These are phyloP conservation scores for Maudiozyma pseudohumilis DNA, from an alignment of 805 yeast genomes.

Conservation along the genomic window DNA sequence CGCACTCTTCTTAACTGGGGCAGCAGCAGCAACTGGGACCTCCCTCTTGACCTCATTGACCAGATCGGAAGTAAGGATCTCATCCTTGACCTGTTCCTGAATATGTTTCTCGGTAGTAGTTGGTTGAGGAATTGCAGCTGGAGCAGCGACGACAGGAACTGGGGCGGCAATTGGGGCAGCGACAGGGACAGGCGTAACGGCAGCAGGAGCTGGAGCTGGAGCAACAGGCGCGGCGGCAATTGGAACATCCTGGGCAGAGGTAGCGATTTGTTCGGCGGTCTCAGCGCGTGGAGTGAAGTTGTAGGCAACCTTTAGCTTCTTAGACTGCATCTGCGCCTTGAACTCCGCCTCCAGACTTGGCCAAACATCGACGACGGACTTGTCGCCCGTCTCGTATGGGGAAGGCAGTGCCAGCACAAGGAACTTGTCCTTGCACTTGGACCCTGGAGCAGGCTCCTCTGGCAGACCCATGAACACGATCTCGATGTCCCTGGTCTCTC, in stretches of 20 bases:
- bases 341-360: constrained; percentile 50
- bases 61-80: too few species aligned
- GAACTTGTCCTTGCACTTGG: constrained; percentile 84
- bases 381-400: constrained; percentile 44
- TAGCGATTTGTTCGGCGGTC: constrained; percentile 4
- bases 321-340: constrained; percentile 45
- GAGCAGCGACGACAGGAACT: neutral
- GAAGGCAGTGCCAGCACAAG: constrained; percentile 78
- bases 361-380: constrained; percentile 64
- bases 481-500: constrained; percentile 59
- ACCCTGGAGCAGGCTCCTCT: constrained; percentile 61
- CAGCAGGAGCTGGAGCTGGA: neutral
- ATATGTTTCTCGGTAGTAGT: too few species aligned
- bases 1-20: neutral
- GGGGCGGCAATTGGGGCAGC: neutral
- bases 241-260: neutral
- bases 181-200: neutral
- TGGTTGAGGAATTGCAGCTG: too few species aligned
- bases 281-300: too few species aligned
- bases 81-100: too few species aligned
- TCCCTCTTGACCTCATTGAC: too few species aligned
- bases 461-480: constrained; percentile 77
- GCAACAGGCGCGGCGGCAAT: neutral
- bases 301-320: constrained; percentile 57
- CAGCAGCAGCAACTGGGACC: neutral